These are phyloP conservation scores for Zasmidium citrigriseum DNA, from an alignment of 2,329 filamentous ascomycete species.

Conservation along the genomic window DNA sequence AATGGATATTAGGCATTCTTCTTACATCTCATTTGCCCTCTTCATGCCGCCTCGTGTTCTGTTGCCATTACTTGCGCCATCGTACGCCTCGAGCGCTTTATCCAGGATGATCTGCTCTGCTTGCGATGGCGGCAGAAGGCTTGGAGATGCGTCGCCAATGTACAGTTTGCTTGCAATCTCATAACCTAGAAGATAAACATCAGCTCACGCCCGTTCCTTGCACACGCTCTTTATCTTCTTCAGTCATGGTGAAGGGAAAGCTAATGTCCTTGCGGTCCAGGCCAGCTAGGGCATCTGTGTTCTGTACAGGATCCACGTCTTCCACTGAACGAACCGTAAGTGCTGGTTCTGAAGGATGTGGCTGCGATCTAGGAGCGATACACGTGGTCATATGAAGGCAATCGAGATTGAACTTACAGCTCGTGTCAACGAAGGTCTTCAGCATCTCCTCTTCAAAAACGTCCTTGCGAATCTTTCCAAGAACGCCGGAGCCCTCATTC, in stretches of 20 bases:
- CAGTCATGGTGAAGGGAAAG: slow-evolving; percentile 23
- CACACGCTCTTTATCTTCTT: slow-evolving; percentile 14
- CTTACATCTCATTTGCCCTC: slow-evolving; percentile 74
- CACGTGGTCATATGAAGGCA: neutral
- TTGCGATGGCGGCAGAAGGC: slow-evolving; percentile 50
- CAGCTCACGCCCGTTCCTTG: slow-evolving; percentile 15
- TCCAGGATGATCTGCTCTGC: slow-evolving; percentile 64
- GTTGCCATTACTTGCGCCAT: slow-evolving; percentile 81
- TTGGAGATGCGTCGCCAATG: slow-evolving; percentile 58
- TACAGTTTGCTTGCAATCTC: slow-evolving; percentile 57
- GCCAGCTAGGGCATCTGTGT: slow-evolving; percentile 21
- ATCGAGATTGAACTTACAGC: slow-evolving; percentile 31
- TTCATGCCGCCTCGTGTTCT: slow-evolving; percentile 74
- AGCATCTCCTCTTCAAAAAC: slow-evolving; percentile 71
- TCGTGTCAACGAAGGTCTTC: slow-evolving; percentile 60
- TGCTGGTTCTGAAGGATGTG: neutral
- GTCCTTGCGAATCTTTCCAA: slow-evolving; percentile 60
- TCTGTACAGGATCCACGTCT: slow-evolving; percentile 27
- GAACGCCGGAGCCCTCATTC: slow-evolving; percentile 49
- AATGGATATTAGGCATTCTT: neutral
- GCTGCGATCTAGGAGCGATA: neutral
- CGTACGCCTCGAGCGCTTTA: slow-evolving; percentile 70
- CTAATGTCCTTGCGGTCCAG: slow-evolving; percentile 18
- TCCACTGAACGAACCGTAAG: slow-evolving; percentile 25
- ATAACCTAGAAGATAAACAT: slow-evolving; percentile 53